Percentiles rank a stretch among this genome's conserved stretches.
Evolutionary conservation across 331 rosid species (phyloP).

Genomic region (Saraca asoca): DNA sequence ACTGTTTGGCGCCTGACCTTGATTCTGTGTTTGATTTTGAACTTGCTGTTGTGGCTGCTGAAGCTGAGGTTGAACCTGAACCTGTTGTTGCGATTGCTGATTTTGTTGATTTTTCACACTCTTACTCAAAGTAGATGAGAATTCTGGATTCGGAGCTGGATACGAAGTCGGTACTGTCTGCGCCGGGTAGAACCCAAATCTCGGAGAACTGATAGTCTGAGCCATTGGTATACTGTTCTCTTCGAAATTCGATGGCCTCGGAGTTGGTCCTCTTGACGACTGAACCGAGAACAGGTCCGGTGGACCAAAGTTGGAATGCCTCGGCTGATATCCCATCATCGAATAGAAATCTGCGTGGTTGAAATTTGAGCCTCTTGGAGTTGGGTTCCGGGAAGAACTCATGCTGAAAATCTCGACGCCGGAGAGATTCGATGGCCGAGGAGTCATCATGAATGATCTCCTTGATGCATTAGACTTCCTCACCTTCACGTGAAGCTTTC

Average conservation of each 20-base stretch:
- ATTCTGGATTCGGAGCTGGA: slow-evolving; percentile 96
- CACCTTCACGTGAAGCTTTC: slow-evolving; percentile 88
- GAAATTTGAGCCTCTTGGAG: slow-evolving; percentile 90
- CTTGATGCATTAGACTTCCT: slow-evolving; percentile 83
- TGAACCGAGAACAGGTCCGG: slow-evolving; percentile 78
- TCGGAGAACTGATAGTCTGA: slow-evolving; percentile 55
- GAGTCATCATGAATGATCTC: slow-evolving; percentile 72
- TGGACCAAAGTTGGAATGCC: slow-evolving; percentile 81
- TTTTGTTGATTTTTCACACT: slow-evolving; percentile 41
- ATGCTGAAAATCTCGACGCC: slow-evolving; percentile 93
- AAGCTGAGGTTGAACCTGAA: slow-evolving; percentile 16
- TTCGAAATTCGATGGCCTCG: slow-evolving; percentile 86
- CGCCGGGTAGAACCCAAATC: slow-evolving; percentile 86
- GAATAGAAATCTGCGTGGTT: slow-evolving; percentile 85
- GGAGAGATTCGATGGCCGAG: slow-evolving; percentile 90
- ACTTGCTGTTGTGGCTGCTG: slow-evolving; percentile 15
- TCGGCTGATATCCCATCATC: slow-evolving; percentile 72
- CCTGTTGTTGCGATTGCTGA: slow-evolving; percentile 26
- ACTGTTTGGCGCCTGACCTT: neutral
- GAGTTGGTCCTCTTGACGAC: slow-evolving; percentile 83
- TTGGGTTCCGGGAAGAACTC: slow-evolving; percentile 84
- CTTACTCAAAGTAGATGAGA: slow-evolving; percentile 53
- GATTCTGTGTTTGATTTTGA: slow-evolving; percentile 27
- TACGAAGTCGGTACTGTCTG: slow-evolving; percentile 63
- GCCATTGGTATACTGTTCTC: slow-evolving; percentile 51